phyloP scores from a whole-genome alignment of 495 filamentous ascomycete genomes.

The Hypoxylon subgilvum region DNA sequence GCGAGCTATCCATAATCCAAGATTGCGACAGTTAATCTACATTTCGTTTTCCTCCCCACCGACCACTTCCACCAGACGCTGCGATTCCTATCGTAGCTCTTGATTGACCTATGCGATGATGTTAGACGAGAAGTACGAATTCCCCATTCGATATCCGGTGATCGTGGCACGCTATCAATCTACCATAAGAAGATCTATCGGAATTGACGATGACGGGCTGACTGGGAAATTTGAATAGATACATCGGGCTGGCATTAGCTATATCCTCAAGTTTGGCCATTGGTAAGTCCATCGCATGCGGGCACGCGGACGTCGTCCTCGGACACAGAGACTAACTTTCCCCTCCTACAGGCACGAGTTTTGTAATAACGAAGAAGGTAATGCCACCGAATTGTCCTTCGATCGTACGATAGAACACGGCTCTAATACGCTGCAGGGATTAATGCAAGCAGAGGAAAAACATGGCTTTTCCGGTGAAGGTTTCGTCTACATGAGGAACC shows the following conservation, averaged over 20 bases:
- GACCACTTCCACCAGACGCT: conserved; percentile 11
- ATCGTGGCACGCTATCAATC: not conserved
- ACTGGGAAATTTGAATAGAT: conserved; percentile 63
- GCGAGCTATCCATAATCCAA: conserved; percentile 43
- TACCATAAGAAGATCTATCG: not conserved
- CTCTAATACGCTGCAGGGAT: conserved; percentile 62
- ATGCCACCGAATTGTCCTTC: conserved; percentile 4
- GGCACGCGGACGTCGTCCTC: not conserved
- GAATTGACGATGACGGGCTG: conserved; percentile 35
- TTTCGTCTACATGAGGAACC: conserved; percentile 88
- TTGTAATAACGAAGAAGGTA: conserved; percentile 93
- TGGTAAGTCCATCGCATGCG: conserved; percentile 61
- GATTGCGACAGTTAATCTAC: conserved; percentile 24
- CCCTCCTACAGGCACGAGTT: conserved; percentile 74
- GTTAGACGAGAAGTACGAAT: conserved; percentile 84
- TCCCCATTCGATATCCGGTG: conserved; percentile 10
- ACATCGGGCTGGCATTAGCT: conserved; percentile 87
- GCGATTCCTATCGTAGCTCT: conserved; percentile 34
- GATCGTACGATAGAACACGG: not conserved
- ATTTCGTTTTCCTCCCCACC: conserved; percentile 11
- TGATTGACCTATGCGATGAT: conserved; percentile 58
- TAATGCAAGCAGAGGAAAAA: conserved; percentile 84
- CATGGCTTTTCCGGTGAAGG: conserved; percentile 98
- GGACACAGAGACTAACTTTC: conserved; percentile 36
- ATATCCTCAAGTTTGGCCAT: conserved; percentile 92